phyloP scores from a whole-genome alignment of 2,329 filamentous ascomycete species.

The Fusarium buharicum region DNA sequence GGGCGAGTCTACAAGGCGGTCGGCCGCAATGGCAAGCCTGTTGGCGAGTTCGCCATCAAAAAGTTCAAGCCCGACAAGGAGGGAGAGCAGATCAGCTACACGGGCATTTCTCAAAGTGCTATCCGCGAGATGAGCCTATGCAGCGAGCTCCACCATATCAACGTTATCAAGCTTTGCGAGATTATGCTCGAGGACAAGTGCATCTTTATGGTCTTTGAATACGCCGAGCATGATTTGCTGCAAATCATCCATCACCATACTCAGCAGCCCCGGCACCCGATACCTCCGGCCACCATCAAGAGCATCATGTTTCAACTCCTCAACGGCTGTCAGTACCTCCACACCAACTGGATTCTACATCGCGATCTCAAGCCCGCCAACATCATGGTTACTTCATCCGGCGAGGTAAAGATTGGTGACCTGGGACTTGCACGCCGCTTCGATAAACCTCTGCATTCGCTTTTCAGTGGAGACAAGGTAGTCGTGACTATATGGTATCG shows the following conservation, averaged over 20 bases:
- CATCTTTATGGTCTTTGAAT: slow-evolving; percentile 99
- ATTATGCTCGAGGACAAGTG: slow-evolving; percentile 99
- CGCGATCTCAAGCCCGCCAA: slow-evolving; percentile 97
- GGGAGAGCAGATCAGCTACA: slow-evolving; percentile 93
- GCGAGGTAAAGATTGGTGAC: slow-evolving; percentile 94
- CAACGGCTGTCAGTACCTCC: slow-evolving; percentile 93
- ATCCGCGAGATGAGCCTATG: slow-evolving; percentile 98
- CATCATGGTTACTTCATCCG: slow-evolving; percentile 94
- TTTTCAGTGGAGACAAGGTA: slow-evolving; percentile 96
- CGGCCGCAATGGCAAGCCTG: slow-evolving; percentile 65
- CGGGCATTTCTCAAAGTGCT: slow-evolving; percentile 95
- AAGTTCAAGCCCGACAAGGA: slow-evolving; percentile 99
- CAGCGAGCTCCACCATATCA: slow-evolving; percentile 87
- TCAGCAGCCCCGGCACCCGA: slow-evolving; percentile 85
- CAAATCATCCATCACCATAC: slow-evolving; percentile 99
- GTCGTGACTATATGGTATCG: slow-evolving; percentile 99
- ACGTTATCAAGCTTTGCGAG: slow-evolving; percentile 90
- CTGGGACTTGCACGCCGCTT: slow-evolving; percentile 91
- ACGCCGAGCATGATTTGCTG: slow-evolving; percentile 94
- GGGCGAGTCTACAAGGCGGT: slow-evolving; percentile 97
- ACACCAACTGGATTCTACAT: slow-evolving; percentile 96
- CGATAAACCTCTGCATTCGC: slow-evolving; percentile 89
- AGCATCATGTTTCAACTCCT: slow-evolving; percentile 96
- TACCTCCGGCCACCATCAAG: slow-evolving; percentile 88
- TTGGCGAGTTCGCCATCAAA: slow-evolving; percentile 93